A percentile compares a stretch with the other conserved stretches of the same genome.
Conservation (phyloP, 148 eudicot species). For the Chenopodium formosanum region DNA sequence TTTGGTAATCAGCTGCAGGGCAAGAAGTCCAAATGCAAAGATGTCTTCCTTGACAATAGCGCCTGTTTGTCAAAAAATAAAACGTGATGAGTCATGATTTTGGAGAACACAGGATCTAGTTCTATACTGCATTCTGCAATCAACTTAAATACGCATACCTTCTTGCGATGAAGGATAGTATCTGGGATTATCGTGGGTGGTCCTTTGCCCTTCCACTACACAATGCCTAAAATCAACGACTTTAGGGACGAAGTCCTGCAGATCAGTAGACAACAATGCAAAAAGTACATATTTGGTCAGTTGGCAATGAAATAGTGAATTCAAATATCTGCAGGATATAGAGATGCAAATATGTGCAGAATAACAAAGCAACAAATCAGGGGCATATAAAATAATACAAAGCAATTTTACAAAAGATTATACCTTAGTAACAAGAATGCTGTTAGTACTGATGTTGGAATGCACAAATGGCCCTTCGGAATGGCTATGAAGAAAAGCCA, state of each 20-base stretch:
- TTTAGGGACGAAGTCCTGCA: constrained; percentile 36
- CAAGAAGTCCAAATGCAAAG: constrained; percentile 37
- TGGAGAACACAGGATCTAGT: not conserved
- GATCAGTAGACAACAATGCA: not conserved
- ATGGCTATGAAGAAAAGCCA: constrained; percentile 33
- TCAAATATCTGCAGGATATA: not conserved
- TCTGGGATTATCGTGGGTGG: constrained; percentile 23
- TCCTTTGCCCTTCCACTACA: constrained; percentile 29
- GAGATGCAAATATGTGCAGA: not conserved
- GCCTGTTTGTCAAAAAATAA: constrained; percentile 16
- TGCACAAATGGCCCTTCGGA: constrained; percentile 38
- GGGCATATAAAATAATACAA: not conserved
- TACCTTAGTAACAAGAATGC: constrained; percentile 34
- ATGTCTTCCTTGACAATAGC: constrained; percentile 25
- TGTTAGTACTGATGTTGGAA: constrained; percentile 25
- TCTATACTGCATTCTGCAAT: not conserved
- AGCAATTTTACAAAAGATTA: not conserved
- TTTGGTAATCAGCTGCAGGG: constrained; percentile 37
- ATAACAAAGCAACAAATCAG: not conserved
- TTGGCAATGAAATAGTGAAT: not conserved
- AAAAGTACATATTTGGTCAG: not conserved
- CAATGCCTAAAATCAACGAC: constrained; percentile 33
- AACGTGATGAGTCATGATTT: not conserved
- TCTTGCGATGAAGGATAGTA: constrained; percentile 27
- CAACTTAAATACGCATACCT: constrained; percentile 20